phyloP scores from a whole-genome alignment of 192 early-diverging fungal species.

The Backusella luteola region DNA sequence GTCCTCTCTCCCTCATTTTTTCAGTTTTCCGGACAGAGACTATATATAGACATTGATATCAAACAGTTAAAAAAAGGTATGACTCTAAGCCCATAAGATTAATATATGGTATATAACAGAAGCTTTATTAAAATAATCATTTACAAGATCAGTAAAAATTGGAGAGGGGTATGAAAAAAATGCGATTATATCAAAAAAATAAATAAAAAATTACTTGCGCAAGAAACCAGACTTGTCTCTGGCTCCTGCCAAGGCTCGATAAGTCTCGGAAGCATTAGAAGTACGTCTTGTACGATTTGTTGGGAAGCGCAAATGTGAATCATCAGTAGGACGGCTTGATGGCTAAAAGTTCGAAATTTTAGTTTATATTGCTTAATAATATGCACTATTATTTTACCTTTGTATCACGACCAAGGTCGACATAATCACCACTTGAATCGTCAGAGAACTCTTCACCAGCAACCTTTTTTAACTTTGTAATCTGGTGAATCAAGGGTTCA shows the following conservation, averaged over 20 bases:
- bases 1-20: not conserved
- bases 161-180: not conserved
- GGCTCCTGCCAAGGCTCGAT: not conserved
- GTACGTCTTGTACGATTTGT: not conserved
- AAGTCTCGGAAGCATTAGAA: not conserved
- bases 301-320: not conserved
- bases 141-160: not conserved
- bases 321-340: not conserved
- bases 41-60: not conserved
- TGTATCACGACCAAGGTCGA: not conserved
- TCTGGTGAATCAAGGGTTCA: constrained; percentile 20
- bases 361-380: not conserved
- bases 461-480: constrained; percentile 19
- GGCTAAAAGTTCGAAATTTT: not conserved
- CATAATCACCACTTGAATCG: constrained; percentile 1
- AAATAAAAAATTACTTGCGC: not conserved
- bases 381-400: not conserved
- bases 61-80: too few species aligned
- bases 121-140: not conserved
- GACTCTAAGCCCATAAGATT: too few species aligned
- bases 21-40: not conserved
- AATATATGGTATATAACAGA: not conserved
- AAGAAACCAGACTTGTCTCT: not conserved
- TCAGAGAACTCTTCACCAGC: not conserved
- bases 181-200: not conserved